Percentiles rank a stretch among this genome's conserved stretches.
Conservation (phyloP, 345 rosid species). For the Trapa bicornis region DNA sequence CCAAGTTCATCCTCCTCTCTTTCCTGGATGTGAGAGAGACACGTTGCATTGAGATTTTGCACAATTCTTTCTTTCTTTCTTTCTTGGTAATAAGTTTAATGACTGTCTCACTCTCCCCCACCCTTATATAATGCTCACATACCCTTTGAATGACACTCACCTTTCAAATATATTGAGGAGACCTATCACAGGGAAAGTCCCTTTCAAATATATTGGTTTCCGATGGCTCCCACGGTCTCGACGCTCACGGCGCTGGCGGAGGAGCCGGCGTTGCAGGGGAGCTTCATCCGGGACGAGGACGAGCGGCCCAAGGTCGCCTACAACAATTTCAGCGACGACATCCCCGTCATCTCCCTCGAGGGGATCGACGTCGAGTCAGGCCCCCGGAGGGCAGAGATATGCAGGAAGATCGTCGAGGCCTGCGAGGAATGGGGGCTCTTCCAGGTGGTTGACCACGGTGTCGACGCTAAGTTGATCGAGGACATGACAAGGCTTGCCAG, state of each 20-base stretch:
- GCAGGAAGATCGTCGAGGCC: conserved; percentile 64
- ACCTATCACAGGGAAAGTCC: no score
- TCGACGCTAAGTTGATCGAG: conserved; percentile 29
- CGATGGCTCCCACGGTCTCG: conserved; percentile 1
- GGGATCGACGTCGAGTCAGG: conserved; percentile 42
- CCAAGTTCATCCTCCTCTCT: no score
- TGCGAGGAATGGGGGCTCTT: conserved; percentile 87
- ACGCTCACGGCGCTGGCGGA: conserved; percentile 57
- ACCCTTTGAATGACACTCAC: no score
- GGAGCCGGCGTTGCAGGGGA: conserved; percentile 45
- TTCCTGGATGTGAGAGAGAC: no score
- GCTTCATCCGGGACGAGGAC: conserved; percentile 74
- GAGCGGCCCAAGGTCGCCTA: conserved; percentile 91
- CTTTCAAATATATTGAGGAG: no score
- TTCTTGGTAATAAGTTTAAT: no score
- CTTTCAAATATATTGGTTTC: no score
- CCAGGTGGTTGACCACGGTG: conserved; percentile 76
- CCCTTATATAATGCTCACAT: no score
- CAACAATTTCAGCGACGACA: conserved; percentile 58
- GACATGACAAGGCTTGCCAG: conserved; percentile 49
- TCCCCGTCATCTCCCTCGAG: conserved; percentile 65
- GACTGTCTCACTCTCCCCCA: no score
- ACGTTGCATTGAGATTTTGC: no score
- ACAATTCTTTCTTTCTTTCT: no score
- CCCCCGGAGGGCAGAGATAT: conserved; percentile 44